Conservation (phyloP, 768 basidiomycete species). For the Naganishia randhawae region DNA sequence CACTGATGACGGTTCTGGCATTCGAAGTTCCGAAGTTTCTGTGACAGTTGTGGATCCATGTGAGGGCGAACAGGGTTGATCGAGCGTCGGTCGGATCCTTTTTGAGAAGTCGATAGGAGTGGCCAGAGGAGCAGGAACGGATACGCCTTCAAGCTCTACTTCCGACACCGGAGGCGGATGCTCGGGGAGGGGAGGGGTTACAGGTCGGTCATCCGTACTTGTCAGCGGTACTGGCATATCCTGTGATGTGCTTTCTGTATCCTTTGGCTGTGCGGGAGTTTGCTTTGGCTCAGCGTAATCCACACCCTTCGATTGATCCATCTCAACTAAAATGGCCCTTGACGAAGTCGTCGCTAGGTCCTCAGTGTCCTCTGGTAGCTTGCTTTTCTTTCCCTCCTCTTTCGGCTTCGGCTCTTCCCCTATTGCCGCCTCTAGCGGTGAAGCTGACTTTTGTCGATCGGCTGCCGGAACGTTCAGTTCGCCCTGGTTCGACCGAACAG, state of each 20-base stretch:
- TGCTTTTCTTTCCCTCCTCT: background rate
- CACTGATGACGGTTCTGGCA: background rate
- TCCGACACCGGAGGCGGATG: too few species aligned
- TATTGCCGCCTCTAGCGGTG: background rate
- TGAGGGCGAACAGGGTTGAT: background rate
- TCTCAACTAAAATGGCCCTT: background rate
- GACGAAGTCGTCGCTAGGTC: background rate
- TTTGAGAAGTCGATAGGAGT: background rate
- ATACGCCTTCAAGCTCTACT: background rate
- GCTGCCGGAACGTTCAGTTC: background rate
- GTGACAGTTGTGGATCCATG: background rate
- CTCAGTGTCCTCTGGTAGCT: background rate
- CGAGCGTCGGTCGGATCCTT: background rate
- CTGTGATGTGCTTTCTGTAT: too few species aligned
- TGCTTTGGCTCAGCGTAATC: too few species aligned
- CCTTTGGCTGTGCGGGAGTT: too few species aligned
- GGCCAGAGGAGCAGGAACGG: background rate
- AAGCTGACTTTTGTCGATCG: background rate
- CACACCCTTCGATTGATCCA: too few species aligned
- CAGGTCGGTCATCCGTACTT: too few species aligned
- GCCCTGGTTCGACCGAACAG: background rate
- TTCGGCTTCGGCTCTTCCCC: background rate
- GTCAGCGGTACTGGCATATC: too few species aligned
- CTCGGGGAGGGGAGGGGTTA: too few species aligned
- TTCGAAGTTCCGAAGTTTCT: background rate